phyloP scores from a whole-genome alignment of 1,284 basidiomycete species.

The Irpex lacteus region DNA sequence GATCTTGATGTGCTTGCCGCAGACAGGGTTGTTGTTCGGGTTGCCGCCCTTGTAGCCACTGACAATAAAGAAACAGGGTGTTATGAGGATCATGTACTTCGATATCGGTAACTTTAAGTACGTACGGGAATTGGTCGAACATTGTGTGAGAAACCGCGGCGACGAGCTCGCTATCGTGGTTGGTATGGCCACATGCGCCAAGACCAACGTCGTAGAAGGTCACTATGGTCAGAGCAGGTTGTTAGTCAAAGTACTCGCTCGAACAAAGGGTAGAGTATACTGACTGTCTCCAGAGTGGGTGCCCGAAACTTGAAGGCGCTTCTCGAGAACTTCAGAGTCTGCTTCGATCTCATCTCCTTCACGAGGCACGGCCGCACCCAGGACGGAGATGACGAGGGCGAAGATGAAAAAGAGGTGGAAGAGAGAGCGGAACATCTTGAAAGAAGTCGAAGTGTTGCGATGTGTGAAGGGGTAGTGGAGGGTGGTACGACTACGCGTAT shows the following conservation, averaged over 20 bases:
- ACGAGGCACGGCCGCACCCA: not conserved
- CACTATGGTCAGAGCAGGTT: slow-evolving; percentile 12
- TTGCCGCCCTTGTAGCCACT: slow-evolving; percentile 50
- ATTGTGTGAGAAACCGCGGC: slow-evolving; percentile 24
- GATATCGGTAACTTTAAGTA: not conserved
- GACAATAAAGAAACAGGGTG: not conserved
- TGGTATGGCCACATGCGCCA: slow-evolving; percentile 28
- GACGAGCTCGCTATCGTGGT: slow-evolving; percentile 27
- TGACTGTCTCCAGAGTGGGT: slow-evolving; percentile 5
- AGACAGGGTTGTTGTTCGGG: slow-evolving; percentile 67
- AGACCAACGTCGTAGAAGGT: slow-evolving; percentile 30
- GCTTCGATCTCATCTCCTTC: not conserved
- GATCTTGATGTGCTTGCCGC: slow-evolving; percentile 42
- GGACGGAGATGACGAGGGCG: slow-evolving; percentile 2
- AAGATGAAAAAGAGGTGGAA: slow-evolving; percentile 1
- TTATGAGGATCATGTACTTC: not conserved
- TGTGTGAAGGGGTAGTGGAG: not conserved
- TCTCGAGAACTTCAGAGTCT: not conserved
- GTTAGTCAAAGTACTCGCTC: not conserved
- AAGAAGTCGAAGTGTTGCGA: not conserved
- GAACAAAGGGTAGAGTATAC: not conserved
- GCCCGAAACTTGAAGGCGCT: not conserved
- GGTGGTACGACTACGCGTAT: not conserved
- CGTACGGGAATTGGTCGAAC: slow-evolving; percentile 5
- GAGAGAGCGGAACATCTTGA: not conserved